Conservation (phyloP, 2,329 filamentous ascomycete species). For the Fusarium buharicum region DNA sequence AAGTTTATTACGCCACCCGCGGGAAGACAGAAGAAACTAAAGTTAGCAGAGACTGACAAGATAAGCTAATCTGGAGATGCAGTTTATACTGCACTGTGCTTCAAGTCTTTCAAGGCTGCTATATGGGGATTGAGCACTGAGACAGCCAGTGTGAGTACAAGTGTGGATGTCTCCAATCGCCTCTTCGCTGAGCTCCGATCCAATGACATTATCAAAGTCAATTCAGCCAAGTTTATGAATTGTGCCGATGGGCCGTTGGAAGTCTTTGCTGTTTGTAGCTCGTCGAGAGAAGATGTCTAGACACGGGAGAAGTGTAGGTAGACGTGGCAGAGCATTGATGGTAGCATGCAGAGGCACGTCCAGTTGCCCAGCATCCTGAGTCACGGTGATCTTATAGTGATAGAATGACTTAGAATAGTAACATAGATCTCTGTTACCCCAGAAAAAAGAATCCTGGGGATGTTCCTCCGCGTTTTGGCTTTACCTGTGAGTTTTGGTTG, state of each 20-base stretch:
- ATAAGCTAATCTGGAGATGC: neutral
- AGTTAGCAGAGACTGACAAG: neutral
- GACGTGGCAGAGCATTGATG: neutral
- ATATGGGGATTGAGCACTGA: too few relatives aligned
- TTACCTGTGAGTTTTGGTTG: conserved; percentile 1
- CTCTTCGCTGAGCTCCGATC: conserved; percentile 9
- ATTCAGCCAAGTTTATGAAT: conserved; percentile 13
- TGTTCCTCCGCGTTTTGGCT: conserved; percentile 16
- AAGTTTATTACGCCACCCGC: conserved; percentile 28
- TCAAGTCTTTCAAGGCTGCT: neutral
- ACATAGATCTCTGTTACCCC: conserved; percentile 18
- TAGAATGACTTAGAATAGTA: conserved; percentile 33
- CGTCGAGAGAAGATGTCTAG: neutral
- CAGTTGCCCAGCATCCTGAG: conserved; percentile 3
- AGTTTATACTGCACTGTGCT: conserved; percentile 10
- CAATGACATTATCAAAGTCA: conserved; percentile 26
- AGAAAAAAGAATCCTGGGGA: conserved; percentile 7
- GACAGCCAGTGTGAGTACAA: conserved; percentile 24
- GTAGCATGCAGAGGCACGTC: neutral
- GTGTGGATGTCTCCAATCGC: conserved; percentile 2
- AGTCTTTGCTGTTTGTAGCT: conserved; percentile 3
- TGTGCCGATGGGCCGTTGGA: conserved; percentile 22
- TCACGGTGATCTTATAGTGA: neutral
- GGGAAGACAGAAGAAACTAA: conserved; percentile 5
- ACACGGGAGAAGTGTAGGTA: neutral